These are phyloP conservation scores for Vigna hirtella DNA, from an alignment of 306 rosid genomes.

Conservation along the genomic window DNA sequence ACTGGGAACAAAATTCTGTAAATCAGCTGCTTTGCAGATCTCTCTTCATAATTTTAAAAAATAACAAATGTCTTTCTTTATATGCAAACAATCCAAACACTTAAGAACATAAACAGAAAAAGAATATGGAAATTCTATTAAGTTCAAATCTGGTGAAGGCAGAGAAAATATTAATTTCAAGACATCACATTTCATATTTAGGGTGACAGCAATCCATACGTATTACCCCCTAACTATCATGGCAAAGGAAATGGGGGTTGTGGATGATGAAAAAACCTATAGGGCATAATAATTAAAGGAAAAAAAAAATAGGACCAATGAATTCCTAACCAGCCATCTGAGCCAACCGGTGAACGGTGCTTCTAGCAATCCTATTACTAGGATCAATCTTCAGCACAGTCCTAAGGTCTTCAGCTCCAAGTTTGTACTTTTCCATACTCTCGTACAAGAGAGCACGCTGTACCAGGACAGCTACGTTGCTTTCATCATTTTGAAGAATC, in stretches of 20 bases:
- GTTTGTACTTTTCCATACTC: conserved; percentile 98
- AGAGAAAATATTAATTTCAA: conserved; percentile 47
- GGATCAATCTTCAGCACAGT: conserved; percentile 92
- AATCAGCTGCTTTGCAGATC: not conserved
- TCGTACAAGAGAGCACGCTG: conserved; percentile 97
- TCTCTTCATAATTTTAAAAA: conserved; percentile 18
- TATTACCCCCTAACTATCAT: conserved; percentile 47
- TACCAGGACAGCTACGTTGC: conserved; percentile 81
- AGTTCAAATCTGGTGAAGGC: conserved; percentile 40
- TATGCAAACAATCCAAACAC: conserved; percentile 36
- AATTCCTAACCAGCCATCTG: conserved; percentile 78
- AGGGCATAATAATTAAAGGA: conserved; percentile 10
- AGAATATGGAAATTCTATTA: conserved; percentile 41
- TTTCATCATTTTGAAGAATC: conserved; percentile 71
- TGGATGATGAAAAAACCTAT: conserved; percentile 42
- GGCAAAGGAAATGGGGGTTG: conserved; percentile 34
- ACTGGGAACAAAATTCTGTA: not conserved
- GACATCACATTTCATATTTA: conserved; percentile 43
- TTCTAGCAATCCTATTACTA: conserved; percentile 85
- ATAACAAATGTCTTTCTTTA: conserved; percentile 14
- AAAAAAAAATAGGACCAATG: not conserved
- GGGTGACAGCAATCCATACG: conserved; percentile 34
- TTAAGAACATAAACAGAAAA: conserved; percentile 17
- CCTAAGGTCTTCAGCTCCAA: conserved; percentile 95
- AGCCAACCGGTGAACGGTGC: conserved; percentile 89